Percentiles rank a stretch among this genome's conserved stretches.
These are phyloP conservation scores for Fomitiporia mediterranea DNA, from an alignment of 1,284 basidiomycete species.

Conservation along the genomic window DNA sequence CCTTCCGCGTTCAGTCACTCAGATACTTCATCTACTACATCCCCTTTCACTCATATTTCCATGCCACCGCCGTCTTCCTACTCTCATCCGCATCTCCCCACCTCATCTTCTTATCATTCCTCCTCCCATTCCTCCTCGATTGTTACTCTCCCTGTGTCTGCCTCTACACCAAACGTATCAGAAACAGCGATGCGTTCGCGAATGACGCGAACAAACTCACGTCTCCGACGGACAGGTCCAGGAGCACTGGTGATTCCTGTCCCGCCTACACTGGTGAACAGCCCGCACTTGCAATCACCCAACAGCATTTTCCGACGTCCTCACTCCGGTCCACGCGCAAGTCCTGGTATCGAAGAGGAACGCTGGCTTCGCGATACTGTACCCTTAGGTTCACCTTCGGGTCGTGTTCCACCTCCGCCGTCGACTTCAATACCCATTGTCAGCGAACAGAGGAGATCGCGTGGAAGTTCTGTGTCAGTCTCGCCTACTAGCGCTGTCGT, in stretches of 20 bases:
- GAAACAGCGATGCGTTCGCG: neutral
- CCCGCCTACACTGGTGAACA: slow-evolving; percentile 51
- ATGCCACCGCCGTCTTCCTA: neutral
- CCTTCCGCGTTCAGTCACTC: neutral
- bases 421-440: neutral
- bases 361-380: slow-evolving; percentile 59
- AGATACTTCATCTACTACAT: neutral
- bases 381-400: slow-evolving; percentile 30
- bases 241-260: slow-evolving; percentile 35
- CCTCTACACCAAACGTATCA: neutral
- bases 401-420: neutral
- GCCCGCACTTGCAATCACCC: slow-evolving; percentile 47
- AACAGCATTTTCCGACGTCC: slow-evolving; percentile 43
- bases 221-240: neutral
- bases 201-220: neutral
- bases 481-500: too few relatives aligned
- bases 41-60: neutral
- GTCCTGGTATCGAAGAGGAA: slow-evolving; percentile 47
- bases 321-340: slow-evolving; percentile 26
- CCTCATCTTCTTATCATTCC: too few relatives aligned
- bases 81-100: slow-evolving; percentile 1
- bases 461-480: neutral
- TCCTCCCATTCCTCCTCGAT: slow-evolving; percentile 1
- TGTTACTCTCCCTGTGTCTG: neutral
- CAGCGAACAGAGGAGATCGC: neutral